A percentile compares a stretch with the other conserved stretches of the same genome.
These are phyloP conservation scores for Crotalaria pallida DNA, from an alignment of 306 rosid species.

Conservation along the genomic window DNA sequence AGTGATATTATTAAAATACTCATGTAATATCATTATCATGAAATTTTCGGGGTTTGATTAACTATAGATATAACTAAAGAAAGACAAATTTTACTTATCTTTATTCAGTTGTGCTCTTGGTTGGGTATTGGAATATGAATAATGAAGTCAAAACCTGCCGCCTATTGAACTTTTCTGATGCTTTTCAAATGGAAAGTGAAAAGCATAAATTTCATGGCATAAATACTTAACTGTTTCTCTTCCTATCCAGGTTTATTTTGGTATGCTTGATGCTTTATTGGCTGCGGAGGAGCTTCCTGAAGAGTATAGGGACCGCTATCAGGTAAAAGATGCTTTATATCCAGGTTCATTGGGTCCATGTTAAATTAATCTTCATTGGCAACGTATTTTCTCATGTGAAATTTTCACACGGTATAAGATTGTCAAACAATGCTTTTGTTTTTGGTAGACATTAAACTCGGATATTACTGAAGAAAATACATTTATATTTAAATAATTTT, in stretches of 20 bases:
- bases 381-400: too few relatives aligned
- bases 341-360: not conserved
- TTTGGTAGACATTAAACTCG: not conserved
- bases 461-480: not conserved
- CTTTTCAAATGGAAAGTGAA: conserved; percentile 15
- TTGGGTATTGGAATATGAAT: conserved; percentile 3
- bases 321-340: too few relatives aligned
- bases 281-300: conserved; percentile 97
- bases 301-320: conserved; percentile 78
- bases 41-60: not conserved
- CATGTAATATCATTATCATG: conserved; percentile 3
- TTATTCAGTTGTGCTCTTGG: not conserved
- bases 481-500: not conserved
- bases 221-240: conserved; percentile 24
- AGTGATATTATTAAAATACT: not conserved
- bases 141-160: not conserved
- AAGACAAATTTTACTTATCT: not conserved
- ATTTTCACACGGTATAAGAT: not conserved
- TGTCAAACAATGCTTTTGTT: not conserved
- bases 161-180: not conserved
- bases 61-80: not conserved
- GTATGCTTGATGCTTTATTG: conserved; percentile 98
- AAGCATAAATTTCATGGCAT: conserved; percentile 12
- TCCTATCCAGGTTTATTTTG: conserved; percentile 77
- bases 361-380: not conserved